Base-by-base conservation (phyloP, 495 filamentous ascomycete species). In the Aspergillus coremiiformis region DNA sequence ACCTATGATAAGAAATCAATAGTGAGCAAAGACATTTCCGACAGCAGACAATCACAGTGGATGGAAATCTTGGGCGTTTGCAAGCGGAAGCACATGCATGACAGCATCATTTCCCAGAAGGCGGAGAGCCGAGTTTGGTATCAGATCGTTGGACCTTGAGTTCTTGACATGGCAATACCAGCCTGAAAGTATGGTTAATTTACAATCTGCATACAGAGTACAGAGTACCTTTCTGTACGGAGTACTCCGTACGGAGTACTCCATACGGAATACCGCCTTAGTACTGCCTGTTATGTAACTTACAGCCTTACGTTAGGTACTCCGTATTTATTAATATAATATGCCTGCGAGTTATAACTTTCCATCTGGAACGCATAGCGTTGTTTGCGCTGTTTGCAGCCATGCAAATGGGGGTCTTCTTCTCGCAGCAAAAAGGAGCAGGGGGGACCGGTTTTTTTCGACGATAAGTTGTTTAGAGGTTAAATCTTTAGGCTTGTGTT, bases 341-440 rank as follows among this genome's bases (percentile, higher is more conserved):
- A n/a, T n/a, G n/a, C n/a, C n/a, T n/a, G n/a, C n/a, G n/a, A n/a
- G n/a, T n/a, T n/a, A n/a, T n/a, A n/a, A n/a, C n/a, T n/a, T n/a
- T n/a, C n/a, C n/a, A n/a, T n/a, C n/a, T n/a, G n/a, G n/a, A n/a
- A n/a, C n/a, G n/a, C n/a, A n/a, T n/a, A 29, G 14, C 12, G 5
- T 20, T 19, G 24, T 61, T 61, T 61, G 59, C 27, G 50, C 50
- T 58, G 59, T 61, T 61, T 61, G 59, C 59, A 61, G 58, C 30
- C 4, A 54, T 41, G 37, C 37, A 21, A 17, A 11, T 37, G 14
- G 33, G 33, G n/a, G n/a, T n/a, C n/a, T 17, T n/a, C 1, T 10
- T 41, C 37, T 41, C 37, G 37, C 37, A 41, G 37, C 19, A 50
- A 61, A 61, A 61, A 61, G 59, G 59, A 61, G 59, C 55, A 51